Conservation (phyloP, 75 land plant genomes). For the Cupressus sempervirens region DNA sequence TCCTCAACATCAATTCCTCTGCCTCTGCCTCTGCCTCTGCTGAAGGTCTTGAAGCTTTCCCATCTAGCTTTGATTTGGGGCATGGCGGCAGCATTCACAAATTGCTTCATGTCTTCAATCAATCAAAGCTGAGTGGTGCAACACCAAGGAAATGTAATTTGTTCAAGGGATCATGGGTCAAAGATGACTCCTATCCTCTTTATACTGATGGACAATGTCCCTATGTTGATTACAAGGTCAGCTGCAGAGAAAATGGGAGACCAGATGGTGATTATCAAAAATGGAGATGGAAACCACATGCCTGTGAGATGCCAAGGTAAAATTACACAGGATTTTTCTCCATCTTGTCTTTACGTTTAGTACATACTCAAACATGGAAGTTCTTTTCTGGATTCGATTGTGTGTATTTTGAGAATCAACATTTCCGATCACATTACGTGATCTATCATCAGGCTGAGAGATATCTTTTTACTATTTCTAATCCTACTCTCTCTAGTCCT, state of each 20-base stretch:
- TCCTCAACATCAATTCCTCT: no score
- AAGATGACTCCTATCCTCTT: constrained; percentile 44
- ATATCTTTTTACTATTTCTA: no score
- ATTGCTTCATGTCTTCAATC: background rate
- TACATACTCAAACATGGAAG: no score
- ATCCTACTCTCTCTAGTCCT: no score
- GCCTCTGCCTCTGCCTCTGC: no score
- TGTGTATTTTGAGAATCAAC: no score
- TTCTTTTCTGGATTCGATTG: no score
- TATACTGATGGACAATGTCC: constrained; percentile 45
- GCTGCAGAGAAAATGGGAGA: constrained; percentile 23
- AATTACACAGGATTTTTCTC: background rate
- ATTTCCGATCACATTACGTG: no score
- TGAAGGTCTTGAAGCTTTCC: background rate
- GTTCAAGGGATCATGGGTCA: constrained; percentile 52
- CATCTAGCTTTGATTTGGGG: background rate
- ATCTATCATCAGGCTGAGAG: no score
- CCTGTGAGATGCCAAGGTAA: constrained; percentile 18
- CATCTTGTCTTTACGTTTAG: background rate
- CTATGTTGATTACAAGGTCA: constrained; percentile 37
- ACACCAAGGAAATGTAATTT: constrained; percentile 38
- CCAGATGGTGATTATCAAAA: constrained; percentile 24
- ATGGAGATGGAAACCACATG: constrained; percentile 26
- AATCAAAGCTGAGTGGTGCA: background rate
- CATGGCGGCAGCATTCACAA: background rate